Conservation (phyloP, 2,329 filamentous ascomycete species). For the Hymenotorrendiella dingleyae region DNA sequence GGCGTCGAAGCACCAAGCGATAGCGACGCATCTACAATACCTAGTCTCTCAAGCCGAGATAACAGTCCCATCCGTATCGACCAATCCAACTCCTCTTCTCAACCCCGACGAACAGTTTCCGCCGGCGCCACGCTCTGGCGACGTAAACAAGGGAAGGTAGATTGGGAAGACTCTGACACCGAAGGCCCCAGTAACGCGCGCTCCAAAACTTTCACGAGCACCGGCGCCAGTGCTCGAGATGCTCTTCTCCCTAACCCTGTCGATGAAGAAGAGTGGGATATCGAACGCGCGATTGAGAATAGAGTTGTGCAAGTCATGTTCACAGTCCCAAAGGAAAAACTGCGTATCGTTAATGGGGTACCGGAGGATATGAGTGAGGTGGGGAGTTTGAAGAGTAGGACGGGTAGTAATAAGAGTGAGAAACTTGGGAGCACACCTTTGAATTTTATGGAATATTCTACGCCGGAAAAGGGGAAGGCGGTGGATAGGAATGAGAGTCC, state of each 20-base stretch:
- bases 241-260: conserved; percentile 25
- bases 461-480: conserved; percentile 2
- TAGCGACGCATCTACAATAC: not conserved
- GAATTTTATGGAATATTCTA: not conserved
- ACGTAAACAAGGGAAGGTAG: conserved; percentile 43
- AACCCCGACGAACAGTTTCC: conserved; percentile 40
- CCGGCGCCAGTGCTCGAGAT: not conserved
- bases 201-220: conserved; percentile 20
- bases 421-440: not conserved
- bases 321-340: conserved; percentile 78
- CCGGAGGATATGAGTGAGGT: conserved; percentile 38
- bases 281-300: conserved; percentile 66
- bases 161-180: conserved; percentile 41
- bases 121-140: conserved; percentile 42
- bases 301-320: conserved; percentile 81
- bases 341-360: conserved; percentile 84
- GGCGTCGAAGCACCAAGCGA: not conserved
- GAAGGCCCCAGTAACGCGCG: conserved; percentile 1
- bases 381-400: conserved; percentile 27
- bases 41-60: conserved; percentile 8
- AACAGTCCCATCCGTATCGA: conserved; percentile 23
- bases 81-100: conserved; percentile 6
- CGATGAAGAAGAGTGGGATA: conserved; percentile 58
- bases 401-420: conserved; percentile 18
- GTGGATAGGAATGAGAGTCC: too few species aligned